Evolutionary conservation across 768 basidiomycete species (phyloP).

Genomic region (Leccinum uliginosum): DNA sequence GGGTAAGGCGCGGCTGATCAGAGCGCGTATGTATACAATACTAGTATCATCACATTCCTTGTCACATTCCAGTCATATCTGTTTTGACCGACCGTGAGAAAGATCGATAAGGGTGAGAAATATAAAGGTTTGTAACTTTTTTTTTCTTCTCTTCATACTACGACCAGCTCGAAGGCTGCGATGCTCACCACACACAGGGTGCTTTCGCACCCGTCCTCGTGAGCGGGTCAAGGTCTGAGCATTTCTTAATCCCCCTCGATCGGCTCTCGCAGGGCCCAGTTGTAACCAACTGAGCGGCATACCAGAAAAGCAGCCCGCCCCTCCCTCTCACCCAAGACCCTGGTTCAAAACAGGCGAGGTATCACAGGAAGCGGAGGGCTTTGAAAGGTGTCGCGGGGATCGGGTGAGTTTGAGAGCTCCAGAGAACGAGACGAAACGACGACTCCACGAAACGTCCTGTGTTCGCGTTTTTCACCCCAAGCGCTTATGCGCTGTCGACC

Average conservation of each 20-base stretch:
- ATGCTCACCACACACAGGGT: constrained; percentile 60
- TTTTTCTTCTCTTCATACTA: neutral
- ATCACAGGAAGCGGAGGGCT: constrained; percentile 10
- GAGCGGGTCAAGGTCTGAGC: constrained; percentile 86
- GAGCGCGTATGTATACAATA: too few species aligned
- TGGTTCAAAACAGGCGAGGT: constrained; percentile 19
- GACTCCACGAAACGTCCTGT: too few species aligned
- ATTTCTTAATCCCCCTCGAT: constrained; percentile 54
- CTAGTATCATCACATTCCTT: too few species aligned
- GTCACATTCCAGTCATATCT: too few species aligned
- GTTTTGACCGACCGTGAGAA: too few species aligned
- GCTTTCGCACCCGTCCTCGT: constrained; percentile 35
- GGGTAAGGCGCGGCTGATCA: constrained; percentile 12
- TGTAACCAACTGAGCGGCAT: constrained; percentile 55
- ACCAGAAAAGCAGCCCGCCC: constrained; percentile 54
- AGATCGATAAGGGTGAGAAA: too few species aligned
- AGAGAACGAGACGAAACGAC: too few species aligned
- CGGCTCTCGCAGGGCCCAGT: constrained; percentile 59
- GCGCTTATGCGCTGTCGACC: constrained; percentile 5
- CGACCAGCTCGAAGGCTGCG: constrained; percentile 57
- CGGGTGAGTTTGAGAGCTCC: constrained; percentile 31
- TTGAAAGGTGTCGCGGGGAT: constrained; percentile 60
- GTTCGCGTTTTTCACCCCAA: constrained; percentile 11
- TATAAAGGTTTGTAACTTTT: neutral
- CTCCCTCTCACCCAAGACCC: constrained; percentile 40